phyloP scores from a whole-genome alignment of 1,284 basidiomycete species.

The Ganoderma boninense region DNA sequence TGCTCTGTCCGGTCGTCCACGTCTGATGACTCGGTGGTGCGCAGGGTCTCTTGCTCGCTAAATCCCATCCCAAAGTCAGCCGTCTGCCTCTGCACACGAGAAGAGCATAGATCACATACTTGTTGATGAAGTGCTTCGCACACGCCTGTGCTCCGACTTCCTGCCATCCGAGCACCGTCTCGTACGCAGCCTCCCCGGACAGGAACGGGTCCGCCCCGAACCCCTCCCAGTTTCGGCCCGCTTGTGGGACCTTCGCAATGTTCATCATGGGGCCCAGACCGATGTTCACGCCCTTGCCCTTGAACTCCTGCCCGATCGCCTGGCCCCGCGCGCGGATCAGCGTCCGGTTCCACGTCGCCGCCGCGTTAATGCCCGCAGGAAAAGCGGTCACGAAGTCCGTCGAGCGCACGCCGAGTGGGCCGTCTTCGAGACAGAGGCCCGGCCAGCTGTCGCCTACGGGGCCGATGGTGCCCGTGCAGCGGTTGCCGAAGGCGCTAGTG shows the following conservation, averaged over 20 bases:
- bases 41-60: conserved; percentile 74
- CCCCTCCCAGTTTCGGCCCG: conserved; percentile 88
- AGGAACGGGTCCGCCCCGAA: conserved; percentile 84
- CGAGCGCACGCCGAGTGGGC: conserved; percentile 53
- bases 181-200: conserved; percentile 73
- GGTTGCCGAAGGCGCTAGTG: conserved; percentile 57
- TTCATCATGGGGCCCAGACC: conserved; percentile 76
- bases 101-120: conserved; percentile 50
- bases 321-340: conserved; percentile 74
- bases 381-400: conserved; percentile 66
- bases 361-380: conserved; percentile 66
- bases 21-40: conserved; percentile 64
- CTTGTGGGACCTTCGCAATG: conserved; percentile 69
- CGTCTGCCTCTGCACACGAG: background rate
- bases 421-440: conserved; percentile 74
- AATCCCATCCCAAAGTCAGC: background rate
- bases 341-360: conserved; percentile 67
- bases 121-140: conserved; percentile 82
- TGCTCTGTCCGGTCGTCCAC: conserved; percentile 83
- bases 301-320: conserved; percentile 82
- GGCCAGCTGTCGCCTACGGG: conserved; percentile 50
- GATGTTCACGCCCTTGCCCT: conserved; percentile 82
- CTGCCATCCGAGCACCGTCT: conserved; percentile 82
- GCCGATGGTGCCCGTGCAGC: conserved; percentile 53
- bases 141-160: conserved; percentile 76